Conservation (phyloP, 495 filamentous ascomycete genomes). For the Lasiosphaeria hispida region DNA sequence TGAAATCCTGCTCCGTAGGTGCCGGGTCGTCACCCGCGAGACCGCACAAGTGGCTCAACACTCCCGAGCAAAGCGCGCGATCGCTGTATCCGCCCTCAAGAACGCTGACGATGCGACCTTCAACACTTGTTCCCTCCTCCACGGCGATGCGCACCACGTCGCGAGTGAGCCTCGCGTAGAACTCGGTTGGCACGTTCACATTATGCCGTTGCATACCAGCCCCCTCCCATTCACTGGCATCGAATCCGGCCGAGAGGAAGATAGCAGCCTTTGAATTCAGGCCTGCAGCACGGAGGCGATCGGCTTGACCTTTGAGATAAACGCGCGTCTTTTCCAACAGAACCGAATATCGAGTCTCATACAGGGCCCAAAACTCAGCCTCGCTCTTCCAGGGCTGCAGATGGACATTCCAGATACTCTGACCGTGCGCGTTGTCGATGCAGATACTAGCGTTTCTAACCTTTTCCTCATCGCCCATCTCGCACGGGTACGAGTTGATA, state of each 20-base stretch:
- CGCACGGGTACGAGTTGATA: constrained; percentile 96
- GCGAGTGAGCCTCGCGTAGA: constrained; percentile 85
- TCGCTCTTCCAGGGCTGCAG: constrained; percentile 79
- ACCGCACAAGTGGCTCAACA: constrained; percentile 83
- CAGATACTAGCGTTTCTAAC: constrained; percentile 88
- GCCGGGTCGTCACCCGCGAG: constrained; percentile 55
- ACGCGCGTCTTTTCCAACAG: constrained; percentile 76
- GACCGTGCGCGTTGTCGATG: constrained; percentile 85
- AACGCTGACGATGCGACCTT: constrained; percentile 86
- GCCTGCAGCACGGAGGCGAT: constrained; percentile 52
- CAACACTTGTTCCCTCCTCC: constrained; percentile 72
- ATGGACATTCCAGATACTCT: constrained; percentile 96
- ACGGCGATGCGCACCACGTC: constrained; percentile 80
- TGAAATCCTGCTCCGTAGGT: constrained; percentile 37
- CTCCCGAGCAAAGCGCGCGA: constrained; percentile 79
- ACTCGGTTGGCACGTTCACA: constrained; percentile 93
- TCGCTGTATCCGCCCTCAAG: constrained; percentile 96
- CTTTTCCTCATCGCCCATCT: constrained; percentile 83
- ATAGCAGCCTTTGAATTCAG: constrained; percentile 74
- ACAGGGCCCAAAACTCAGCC: constrained; percentile 83
- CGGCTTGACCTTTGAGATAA: constrained; percentile 68
- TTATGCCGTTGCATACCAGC: constrained; percentile 89
- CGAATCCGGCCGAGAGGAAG: constrained; percentile 93
- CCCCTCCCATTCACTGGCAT: constrained; percentile 94
- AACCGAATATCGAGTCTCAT: constrained; percentile 69